Evolutionary conservation across 2,329 filamentous ascomycete genomes (phyloP).

Genomic region (Fusarium metavorans): DNA sequence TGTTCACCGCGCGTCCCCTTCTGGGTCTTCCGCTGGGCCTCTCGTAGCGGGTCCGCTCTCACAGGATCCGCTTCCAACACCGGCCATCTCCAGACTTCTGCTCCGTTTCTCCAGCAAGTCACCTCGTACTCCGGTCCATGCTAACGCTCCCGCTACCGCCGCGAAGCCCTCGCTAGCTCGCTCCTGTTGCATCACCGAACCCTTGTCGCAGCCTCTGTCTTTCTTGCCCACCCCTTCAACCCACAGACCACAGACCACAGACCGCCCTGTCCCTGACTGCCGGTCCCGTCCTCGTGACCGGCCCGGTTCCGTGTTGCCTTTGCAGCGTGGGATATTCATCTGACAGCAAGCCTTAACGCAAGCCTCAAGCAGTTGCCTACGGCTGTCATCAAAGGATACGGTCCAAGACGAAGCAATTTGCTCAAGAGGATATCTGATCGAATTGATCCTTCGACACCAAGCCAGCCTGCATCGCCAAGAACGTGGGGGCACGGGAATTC

Average conservation of each 20-base stretch:
- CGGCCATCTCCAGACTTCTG: conserved; percentile 14
- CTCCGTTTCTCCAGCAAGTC: conserved; percentile 31
- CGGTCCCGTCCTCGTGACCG: conserved; percentile 40
- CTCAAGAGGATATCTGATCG: not conserved
- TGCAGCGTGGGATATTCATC: not conserved
- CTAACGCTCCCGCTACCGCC: conserved; percentile 29
- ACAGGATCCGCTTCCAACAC: conserved; percentile 18
- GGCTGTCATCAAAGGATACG: not conserved
- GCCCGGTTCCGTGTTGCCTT: conserved; percentile 35
- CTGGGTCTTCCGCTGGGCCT: conserved; percentile 36
- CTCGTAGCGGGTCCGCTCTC: conserved; percentile 30
- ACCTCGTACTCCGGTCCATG: conserved; percentile 4
- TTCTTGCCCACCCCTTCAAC: conserved; percentile 11
- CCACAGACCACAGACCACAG: conserved; percentile 21
- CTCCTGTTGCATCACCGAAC: conserved; percentile 18
- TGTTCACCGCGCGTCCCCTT: conserved; percentile 31
- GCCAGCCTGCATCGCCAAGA: conserved; percentile 3
- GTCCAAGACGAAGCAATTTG: not conserved
- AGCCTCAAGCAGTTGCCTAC: not conserved
- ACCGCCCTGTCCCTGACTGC: conserved; percentile 15
- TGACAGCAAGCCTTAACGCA: conserved; percentile 4
- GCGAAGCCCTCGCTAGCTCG: conserved; percentile 17
- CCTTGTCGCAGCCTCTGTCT: conserved; percentile 23
- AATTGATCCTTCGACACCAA: not conserved
- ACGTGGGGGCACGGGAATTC: conserved; percentile 1